Conservation (phyloP, 2,329 filamentous ascomycete species). For the Verruconis gallopava region DNA sequence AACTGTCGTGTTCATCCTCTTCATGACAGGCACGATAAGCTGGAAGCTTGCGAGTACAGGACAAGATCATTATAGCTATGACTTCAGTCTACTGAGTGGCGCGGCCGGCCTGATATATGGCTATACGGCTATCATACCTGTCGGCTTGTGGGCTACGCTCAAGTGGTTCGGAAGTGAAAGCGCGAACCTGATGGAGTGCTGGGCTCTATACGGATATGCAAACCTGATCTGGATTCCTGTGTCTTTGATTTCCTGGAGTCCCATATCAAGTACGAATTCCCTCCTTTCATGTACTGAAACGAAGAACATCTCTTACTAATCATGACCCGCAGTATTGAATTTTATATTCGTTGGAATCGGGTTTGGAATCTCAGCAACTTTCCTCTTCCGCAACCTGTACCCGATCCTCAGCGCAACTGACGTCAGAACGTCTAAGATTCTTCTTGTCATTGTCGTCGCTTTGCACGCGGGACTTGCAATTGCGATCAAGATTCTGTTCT, state of each 20-base stretch:
- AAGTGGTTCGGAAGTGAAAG: constrained; percentile 93
- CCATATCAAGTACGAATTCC: constrained; percentile 43
- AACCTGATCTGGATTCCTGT: constrained; percentile 98
- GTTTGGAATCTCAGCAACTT: constrained; percentile 25
- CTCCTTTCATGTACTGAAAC: neutral
- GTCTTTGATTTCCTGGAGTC: constrained; percentile 81
- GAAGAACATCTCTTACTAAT: neutral
- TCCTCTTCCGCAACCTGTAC: constrained; percentile 25
- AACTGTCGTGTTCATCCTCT: constrained; percentile 89
- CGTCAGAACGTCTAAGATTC: constrained; percentile 74
- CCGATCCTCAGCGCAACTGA: constrained; percentile 90
- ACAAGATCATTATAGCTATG: constrained; percentile 68
- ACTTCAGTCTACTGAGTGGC: constrained; percentile 81
- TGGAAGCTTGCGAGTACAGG: constrained; percentile 65
- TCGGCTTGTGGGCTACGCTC: constrained; percentile 73
- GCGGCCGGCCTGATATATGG: constrained; percentile 90
- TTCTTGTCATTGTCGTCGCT: constrained; percentile 71
- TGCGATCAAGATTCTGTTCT: constrained; percentile 10
- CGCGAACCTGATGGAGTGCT: constrained; percentile 88
- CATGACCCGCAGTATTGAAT: constrained; percentile 63
- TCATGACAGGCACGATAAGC: constrained; percentile 88
- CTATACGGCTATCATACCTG: constrained; percentile 73
- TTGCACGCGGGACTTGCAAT: constrained; percentile 65
- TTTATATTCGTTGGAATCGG: constrained; percentile 77
- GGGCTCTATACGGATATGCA: constrained; percentile 88